Evolutionary conservation across 1,139 yeast species (phyloP), one percentile per base, ranked within the genome.

Genomic region (Saccharomyces uvarum): DNA sequence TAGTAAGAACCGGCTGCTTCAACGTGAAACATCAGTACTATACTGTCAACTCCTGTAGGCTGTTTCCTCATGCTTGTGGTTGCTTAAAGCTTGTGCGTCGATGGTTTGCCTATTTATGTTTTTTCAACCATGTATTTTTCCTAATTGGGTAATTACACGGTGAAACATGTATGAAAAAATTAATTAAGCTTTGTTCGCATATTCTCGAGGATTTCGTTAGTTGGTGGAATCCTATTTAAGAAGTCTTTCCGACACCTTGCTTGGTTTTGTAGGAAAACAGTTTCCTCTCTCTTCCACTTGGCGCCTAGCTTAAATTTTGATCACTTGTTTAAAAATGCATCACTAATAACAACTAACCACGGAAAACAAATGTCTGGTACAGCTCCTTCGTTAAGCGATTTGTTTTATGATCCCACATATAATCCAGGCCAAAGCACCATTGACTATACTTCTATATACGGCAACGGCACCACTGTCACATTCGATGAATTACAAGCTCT

Each of bases 401-500:
- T 61, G 38, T 56, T 54, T 2, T 59, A 53, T 47, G 60, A 67
- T 46, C 24, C 60, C 2, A 60, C 57, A 13, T 67, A 65, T 48
- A 56, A 68, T 47, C 72, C 73, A 2, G 56, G 54, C 4, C 50
- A 60, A 2, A 61, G 70, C 48, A 19, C 55, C 4, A 32, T 71
- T 6, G 57, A 60, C 2, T 70, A 61, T 52, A 62, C 67, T 2
- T 67, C 73, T 7, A 62, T 61, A 4, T 66, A 61, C 49, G 67
- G 67, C 3, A 66, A 70, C 4, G 63, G 61, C 3, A 61, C 70
- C 0, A 55, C 63, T 7, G 62, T 74, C 6, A 63, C 74, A 0
- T 73, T 78, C 53, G 61, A 61, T 3, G 73, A 72, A 32, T 54
- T 79, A 3, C 77, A 78, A 57, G 51, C 54, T 6, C 65, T 69